A percentile compares a stretch with the other conserved stretches of the same genome.
phyloP scores from a whole-genome alignment of 2,329 filamentous ascomycete species.

The Stagonosporopsis tanaceti region DNA sequence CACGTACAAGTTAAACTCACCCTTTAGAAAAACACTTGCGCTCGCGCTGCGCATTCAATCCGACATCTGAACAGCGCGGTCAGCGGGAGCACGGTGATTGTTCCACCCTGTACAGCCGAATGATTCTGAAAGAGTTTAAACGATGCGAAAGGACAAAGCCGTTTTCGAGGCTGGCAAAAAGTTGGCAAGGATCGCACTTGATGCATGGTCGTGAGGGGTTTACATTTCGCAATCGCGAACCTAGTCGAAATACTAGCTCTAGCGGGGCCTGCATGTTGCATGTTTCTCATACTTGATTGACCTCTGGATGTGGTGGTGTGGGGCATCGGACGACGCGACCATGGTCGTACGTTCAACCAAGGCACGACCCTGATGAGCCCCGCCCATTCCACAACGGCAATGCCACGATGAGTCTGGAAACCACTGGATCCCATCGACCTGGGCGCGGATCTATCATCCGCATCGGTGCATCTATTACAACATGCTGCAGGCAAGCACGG shows the following conservation, averaged over 20 bases:
- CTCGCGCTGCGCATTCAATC: not conserved
- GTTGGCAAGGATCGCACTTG: not conserved
- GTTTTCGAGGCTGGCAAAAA: not conserved
- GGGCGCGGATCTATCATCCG: not conserved
- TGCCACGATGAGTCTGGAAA: not conserved
- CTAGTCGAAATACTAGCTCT: not conserved
- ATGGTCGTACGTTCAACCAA: not conserved
- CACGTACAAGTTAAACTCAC: not conserved
- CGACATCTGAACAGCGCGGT: not conserved
- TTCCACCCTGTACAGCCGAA: not conserved
- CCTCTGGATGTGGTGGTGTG: not conserved
- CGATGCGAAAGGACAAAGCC: not conserved
- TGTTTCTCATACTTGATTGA: conserved; percentile 15
- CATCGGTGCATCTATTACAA: not conserved
- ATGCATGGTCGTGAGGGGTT: not conserved
- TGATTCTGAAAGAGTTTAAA: not conserved
- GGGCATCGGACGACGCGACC: not conserved
- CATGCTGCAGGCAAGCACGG: not conserved
- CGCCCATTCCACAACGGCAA: not conserved
- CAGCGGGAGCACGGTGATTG: not conserved
- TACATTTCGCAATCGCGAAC: not conserved
- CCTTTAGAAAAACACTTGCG: not conserved
- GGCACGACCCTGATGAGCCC: not conserved
- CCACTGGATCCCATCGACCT: not conserved
- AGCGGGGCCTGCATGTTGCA: not conserved